phyloP scores from a whole-genome alignment of 1,284 basidiomycete species.

The Cryptococcus floricola region DNA sequence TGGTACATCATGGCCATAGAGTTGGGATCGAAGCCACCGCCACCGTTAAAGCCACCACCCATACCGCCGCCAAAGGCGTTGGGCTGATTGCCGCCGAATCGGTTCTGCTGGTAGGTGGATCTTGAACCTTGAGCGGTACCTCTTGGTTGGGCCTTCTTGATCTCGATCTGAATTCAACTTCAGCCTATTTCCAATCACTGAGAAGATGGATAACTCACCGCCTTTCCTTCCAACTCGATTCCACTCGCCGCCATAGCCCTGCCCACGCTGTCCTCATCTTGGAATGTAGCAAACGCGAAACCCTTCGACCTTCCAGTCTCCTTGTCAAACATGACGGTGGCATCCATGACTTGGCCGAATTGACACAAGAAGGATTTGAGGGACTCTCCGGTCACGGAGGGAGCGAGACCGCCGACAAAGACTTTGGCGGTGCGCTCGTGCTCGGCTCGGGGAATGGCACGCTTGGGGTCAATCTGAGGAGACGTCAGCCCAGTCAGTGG shows the following conservation, averaged over 20 bases:
- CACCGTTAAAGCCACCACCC: slow-evolving; percentile 21
- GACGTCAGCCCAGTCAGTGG: not conserved
- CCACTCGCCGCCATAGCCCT: slow-evolving; percentile 78
- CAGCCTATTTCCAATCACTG: not conserved
- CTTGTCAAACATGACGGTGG: slow-evolving; percentile 97
- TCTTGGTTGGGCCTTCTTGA: slow-evolving; percentile 86
- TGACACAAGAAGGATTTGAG: slow-evolving; percentile 90
- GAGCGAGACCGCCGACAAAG: slow-evolving; percentile 92
- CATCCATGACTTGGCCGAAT: slow-evolving; percentile 86
- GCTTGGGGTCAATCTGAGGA: slow-evolving; percentile 92
- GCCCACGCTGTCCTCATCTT: slow-evolving; percentile 78
- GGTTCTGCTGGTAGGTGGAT: not conserved
- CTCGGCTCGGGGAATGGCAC: slow-evolving; percentile 93
- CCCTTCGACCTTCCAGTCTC: slow-evolving; percentile 94
- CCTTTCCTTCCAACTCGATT: slow-evolving; percentile 85
- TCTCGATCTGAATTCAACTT: slow-evolving; percentile 67
- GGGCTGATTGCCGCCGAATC: slow-evolving; percentile 9
- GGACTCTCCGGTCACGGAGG: slow-evolving; percentile 84
- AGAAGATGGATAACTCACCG: slow-evolving; percentile 55
- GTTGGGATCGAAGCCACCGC: slow-evolving; percentile 50
- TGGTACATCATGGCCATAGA: slow-evolving; percentile 57
- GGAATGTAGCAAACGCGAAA: slow-evolving; percentile 95
- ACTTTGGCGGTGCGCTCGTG: slow-evolving; percentile 87
- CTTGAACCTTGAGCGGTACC: slow-evolving; percentile 29
- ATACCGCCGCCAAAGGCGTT: slow-evolving; percentile 34